Evolutionary conservation across 108 stramenopile genomes (phyloP), one percentile per base, ranked within the genome.

Genomic region (Nitzschia sp.): DNA sequence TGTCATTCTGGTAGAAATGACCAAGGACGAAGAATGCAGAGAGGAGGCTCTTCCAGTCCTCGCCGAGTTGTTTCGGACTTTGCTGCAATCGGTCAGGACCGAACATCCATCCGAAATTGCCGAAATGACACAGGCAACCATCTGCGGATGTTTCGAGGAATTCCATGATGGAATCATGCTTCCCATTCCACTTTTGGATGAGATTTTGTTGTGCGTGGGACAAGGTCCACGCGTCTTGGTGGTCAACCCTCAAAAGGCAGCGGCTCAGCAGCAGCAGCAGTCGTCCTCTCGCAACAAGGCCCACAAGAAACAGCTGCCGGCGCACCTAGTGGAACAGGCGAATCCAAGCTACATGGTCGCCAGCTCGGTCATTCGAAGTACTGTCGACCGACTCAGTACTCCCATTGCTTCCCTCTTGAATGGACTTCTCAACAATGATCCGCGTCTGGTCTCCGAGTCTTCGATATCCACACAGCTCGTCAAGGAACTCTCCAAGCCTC

Each of bases 1-100:
- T 17, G 88, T 81, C 23, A 79, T 95, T 6, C 61, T 95, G 17
- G 89, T 90, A 30, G 90, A 94, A 63, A 54, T 94, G 57, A 68
- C 75, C 41, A 67, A 82, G 63, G 65, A 66, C 16, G 66, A 61
- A 17, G 53, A 65, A 8, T 48, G 25, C 36, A 50, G 59, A 11
- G 13, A 65, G 16, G 80, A 85, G 48, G 90, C 91, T 8, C 56
- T 87, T 16, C 85, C 89, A 60, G 57, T 78, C 3, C 57, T 92
- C 27, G 61, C 69, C 16, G 88, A 89, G 58, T 69, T 92, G 32
- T 66, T 89, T 45, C 81, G 74, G 33, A 80, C 86, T 3, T 28
- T 92, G 3, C 59, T 92, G 34, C 58, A 79, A 27, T 75, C 78
- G 26, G 81, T 90, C 15, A 63, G 80, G n/a, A 45, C 72, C 45